These are phyloP conservation scores for Tilletia setariae DNA, from an alignment of 1,284 basidiomycete genomes.

Conservation along the genomic window DNA sequence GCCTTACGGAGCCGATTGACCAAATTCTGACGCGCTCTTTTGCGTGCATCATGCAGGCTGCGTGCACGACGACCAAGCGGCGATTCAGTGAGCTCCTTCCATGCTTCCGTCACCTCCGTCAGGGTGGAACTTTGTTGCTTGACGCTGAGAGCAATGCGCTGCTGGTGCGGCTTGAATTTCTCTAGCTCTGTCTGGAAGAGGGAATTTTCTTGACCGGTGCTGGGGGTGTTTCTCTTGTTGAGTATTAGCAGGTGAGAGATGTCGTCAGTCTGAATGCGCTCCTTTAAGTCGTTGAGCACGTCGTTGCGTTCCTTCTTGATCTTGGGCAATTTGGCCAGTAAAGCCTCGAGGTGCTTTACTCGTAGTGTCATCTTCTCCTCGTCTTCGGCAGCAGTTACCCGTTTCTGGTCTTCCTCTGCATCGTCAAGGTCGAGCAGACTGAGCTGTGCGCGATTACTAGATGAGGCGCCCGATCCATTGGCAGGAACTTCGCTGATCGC, in stretches of 20 bases:
- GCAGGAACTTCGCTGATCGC: conserved; percentile 46
- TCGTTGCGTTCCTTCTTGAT: conserved; percentile 68
- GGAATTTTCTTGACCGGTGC: not conserved
- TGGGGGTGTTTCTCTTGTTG: conserved; percentile 72
- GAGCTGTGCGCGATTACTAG: conserved; percentile 2
- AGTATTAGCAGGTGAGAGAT: conserved; percentile 90
- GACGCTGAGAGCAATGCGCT: conserved; percentile 71
- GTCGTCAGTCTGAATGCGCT: conserved; percentile 93
- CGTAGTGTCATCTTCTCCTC: conserved; percentile 29
- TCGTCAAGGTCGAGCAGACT: conserved; percentile 37
- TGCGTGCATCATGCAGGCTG: conserved; percentile 43
- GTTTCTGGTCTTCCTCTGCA: conserved; percentile 29
- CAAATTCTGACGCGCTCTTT: conserved; percentile 71
- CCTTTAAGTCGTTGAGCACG: conserved; percentile 87
- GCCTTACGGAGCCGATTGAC: conserved; percentile 70
- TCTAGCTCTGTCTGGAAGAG: conserved; percentile 90
- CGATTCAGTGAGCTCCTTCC: conserved; percentile 61
- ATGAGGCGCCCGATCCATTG: not conserved
- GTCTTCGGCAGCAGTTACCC: conserved; percentile 20
- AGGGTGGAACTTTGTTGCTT: conserved; percentile 72
- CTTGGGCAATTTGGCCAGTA: conserved; percentile 37
- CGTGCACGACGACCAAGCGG: conserved; percentile 65
- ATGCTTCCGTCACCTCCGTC: conserved; percentile 41
- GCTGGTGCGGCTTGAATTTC: conserved; percentile 89
- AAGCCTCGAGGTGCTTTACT: conserved; percentile 35